These are phyloP conservation scores for Cylindrotheca closterium DNA, from an alignment of 108 stramenopile genomes.

Conservation along the genomic window DNA sequence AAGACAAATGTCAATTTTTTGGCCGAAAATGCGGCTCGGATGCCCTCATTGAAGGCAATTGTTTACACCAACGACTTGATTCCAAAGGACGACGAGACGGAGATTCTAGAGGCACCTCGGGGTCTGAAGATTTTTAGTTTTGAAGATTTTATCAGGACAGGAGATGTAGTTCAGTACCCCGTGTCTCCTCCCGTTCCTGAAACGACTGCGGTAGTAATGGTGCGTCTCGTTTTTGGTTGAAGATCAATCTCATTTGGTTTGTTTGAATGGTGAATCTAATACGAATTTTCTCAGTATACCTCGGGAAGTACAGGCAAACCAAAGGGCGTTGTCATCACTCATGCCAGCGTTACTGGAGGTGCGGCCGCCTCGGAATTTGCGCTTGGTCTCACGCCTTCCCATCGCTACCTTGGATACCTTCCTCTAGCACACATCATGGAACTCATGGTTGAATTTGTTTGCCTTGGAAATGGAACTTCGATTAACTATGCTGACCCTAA, in stretches of 20 bases:
- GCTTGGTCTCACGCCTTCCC: slow-evolving; percentile 34
- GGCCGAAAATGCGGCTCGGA: slow-evolving; percentile 46
- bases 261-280: too few relatives aligned
- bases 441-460: slow-evolving; percentile 79
- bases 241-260: too few relatives aligned
- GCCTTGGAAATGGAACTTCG: slow-evolving; percentile 53
- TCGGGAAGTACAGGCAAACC: slow-evolving; percentile 91
- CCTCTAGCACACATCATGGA: slow-evolving; percentile 90
- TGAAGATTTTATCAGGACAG: slow-evolving; percentile 76
- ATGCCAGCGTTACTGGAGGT: slow-evolving; percentile 77
- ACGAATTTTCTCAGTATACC: too few relatives aligned
- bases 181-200: slow-evolving; percentile 71
- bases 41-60: slow-evolving; percentile 79
- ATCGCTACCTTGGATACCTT: slow-evolving; percentile 65
- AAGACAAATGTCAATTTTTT: slow-evolving; percentile 67
- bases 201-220: slow-evolving; percentile 92
- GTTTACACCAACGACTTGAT: slow-evolving; percentile 84
- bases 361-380: slow-evolving; percentile 37
- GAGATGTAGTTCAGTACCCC: slow-evolving; percentile 68
- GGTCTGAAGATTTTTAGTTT: slow-evolving; percentile 65
- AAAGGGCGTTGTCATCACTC: slow-evolving; percentile 95
- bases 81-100: slow-evolving; percentile 52
- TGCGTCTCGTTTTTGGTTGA: too few relatives aligned
- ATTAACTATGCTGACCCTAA: slow-evolving; percentile 89
- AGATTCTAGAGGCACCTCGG: slow-evolving; percentile 44